phyloP scores from a whole-genome alignment of 805 yeast species.

The Candida ficus region DNA sequence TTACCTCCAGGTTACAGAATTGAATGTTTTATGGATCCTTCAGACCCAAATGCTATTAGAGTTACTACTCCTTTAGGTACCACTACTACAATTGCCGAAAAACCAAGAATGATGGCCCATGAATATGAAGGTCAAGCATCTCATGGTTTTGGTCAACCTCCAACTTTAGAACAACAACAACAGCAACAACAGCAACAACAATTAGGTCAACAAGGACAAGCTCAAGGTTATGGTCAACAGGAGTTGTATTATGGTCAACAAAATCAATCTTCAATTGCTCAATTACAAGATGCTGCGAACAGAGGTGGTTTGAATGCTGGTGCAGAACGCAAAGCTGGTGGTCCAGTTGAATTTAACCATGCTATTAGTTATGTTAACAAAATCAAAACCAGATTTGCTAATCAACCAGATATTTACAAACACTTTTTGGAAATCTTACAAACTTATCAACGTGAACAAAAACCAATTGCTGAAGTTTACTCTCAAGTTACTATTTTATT shows the following conservation, averaged over 20 bases:
- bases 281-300: slow-evolving; percentile 35
- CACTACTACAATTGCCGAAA: slow-evolving; percentile 37
- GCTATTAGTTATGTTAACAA: slow-evolving; percentile 96
- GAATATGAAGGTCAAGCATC: slow-evolving; percentile 19
- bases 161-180: slow-evolving; percentile 11
- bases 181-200: slow-evolving; percentile 15
- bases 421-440: slow-evolving; percentile 91
- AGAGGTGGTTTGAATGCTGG: slow-evolving; percentile 28
- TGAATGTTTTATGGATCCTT: slow-evolving; percentile 83
- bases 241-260: slow-evolving; percentile 8
- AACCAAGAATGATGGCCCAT: slow-evolving; percentile 13
- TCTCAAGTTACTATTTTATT: slow-evolving; percentile 86
- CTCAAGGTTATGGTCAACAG: slow-evolving; percentile 10
- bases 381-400: slow-evolving; percentile 88
- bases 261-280: slow-evolving; percentile 25
- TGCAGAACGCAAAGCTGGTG: slow-evolving; percentile 28
- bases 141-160: slow-evolving; percentile 6
- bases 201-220: slow-evolving; percentile 11
- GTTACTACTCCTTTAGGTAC: slow-evolving; percentile 96
- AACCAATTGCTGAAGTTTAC: slow-evolving; percentile 92
- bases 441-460: slow-evolving; percentile 93
- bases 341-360: slow-evolving; percentile 92
- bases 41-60: slow-evolving; percentile 86
- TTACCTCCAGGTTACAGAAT: slow-evolving; percentile 94
- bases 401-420: slow-evolving; percentile 94